These are phyloP conservation scores for Leccinum broughii DNA, from an alignment of 768 basidiomycete species.

Conservation along the genomic window DNA sequence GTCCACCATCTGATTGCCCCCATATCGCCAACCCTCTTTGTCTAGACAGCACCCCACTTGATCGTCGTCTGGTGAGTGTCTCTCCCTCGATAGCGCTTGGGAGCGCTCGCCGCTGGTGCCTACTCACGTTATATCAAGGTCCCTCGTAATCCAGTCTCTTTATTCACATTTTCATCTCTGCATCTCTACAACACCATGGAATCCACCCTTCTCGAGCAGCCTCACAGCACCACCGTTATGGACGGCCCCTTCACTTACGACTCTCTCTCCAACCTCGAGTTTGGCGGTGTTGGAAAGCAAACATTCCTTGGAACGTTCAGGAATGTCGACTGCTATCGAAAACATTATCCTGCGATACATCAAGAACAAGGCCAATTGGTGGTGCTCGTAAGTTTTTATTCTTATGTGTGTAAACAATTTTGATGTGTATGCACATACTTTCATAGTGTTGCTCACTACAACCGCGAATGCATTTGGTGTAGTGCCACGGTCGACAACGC, in stretches of 20 bases:
- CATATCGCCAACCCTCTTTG: no score
- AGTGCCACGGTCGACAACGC: conserved; percentile 98
- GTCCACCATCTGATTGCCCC: no score
- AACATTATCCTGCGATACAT: conserved; percentile 97
- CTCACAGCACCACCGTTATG: conserved; percentile 51
- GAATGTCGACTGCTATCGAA: conserved; percentile 99
- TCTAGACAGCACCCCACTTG: conserved; percentile 41
- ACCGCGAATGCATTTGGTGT: conserved; percentile 94
- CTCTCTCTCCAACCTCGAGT: conserved; percentile 38
- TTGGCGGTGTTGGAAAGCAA: conserved; percentile 97
- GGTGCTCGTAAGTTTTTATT: conserved; percentile 72
- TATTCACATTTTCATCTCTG: conserved; percentile 39
- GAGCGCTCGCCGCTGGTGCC: neutral
- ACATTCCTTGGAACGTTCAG: conserved; percentile 99
- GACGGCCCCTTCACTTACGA: conserved; percentile 50
- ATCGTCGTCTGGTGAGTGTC: conserved; percentile 77
- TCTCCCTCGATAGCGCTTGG: conserved; percentile 14
- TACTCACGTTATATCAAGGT: conserved; percentile 21
- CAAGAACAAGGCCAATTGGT: conserved; percentile 83
- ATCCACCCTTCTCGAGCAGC: conserved; percentile 51
- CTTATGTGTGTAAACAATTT: neutral
- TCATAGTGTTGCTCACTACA: conserved; percentile 88
- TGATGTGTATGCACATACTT: conserved; percentile 3
- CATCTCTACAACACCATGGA: conserved; percentile 42
- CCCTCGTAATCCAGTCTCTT: conserved; percentile 35